Evolutionary conservation across 306 rosid species (phyloP).

Genomic region (Vigna reflexopilosa): DNA sequence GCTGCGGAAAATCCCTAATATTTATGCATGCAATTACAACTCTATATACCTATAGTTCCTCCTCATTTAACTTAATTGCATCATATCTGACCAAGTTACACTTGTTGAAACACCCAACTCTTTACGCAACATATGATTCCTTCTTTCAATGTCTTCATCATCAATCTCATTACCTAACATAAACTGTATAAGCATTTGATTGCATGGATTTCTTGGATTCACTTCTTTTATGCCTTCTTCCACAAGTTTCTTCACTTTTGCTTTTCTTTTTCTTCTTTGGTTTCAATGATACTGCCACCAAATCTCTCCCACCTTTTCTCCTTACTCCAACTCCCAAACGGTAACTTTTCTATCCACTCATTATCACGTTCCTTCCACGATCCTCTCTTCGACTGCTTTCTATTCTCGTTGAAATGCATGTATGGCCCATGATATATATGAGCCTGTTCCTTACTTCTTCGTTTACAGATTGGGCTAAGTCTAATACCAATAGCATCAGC

Average conservation of each 20-base stretch:
- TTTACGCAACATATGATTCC: neutral
- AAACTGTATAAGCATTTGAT: neutral
- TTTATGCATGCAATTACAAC: no score
- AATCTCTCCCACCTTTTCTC: neutral
- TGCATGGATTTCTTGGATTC: neutral
- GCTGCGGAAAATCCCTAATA: no score
- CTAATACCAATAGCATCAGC: neutral
- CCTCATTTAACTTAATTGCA: no score
- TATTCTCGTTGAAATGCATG: neutral
- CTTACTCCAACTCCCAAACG: neutral
- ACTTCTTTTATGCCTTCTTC: neutral
- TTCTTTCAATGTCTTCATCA: neutral
- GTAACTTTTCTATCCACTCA: neutral
- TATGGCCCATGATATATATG: neutral
- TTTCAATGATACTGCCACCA: neutral
- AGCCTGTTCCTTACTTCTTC: neutral
- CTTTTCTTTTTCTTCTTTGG: neutral
- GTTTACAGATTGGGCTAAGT: neutral
- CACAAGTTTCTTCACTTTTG: neutral
- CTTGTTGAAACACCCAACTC: neutral
- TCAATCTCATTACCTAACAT: neutral
- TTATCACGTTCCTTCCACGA: neutral
- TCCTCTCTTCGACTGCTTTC: neutral
- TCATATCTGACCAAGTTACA: neutral
- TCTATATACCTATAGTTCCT: no score